A percentile compares a stretch with the other conserved stretches of the same genome.
Conservation (phyloP, 2,329 filamentous ascomycete species). For the Westerdykella sp. region DNA sequence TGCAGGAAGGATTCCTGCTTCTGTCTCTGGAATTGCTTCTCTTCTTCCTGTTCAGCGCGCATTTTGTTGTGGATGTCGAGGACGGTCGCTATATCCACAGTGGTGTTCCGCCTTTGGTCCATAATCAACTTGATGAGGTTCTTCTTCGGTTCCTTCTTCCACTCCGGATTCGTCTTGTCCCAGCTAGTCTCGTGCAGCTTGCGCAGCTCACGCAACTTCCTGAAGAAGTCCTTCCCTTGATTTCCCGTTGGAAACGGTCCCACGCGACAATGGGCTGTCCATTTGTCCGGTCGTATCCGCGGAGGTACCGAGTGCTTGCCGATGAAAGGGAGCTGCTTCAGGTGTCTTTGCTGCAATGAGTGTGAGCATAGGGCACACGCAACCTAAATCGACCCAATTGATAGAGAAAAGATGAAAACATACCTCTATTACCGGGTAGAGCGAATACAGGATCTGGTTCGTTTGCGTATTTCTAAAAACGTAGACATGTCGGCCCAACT, state of each 20-base stretch:
- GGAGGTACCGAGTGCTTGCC: constrained; percentile 59
- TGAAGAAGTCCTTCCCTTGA: constrained; percentile 50
- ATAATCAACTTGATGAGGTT: constrained; percentile 51
- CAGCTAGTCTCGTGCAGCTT: constrained; percentile 52
- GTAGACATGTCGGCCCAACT: constrained; percentile 56
- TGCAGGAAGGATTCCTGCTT: constrained; percentile 7
- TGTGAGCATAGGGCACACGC: neutral
- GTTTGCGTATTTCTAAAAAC: constrained; percentile 56
- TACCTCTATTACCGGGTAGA: constrained; percentile 52
- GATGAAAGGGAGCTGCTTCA: constrained; percentile 55
- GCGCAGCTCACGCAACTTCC: constrained; percentile 55
- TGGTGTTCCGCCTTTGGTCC: constrained; percentile 58
- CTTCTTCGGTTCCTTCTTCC: constrained; percentile 43
- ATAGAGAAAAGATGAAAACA: constrained; percentile 9
- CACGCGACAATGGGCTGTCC: constrained; percentile 55
- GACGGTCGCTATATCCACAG: constrained; percentile 56
- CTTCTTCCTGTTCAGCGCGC: constrained; percentile 14
- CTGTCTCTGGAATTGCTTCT: constrained; percentile 13
- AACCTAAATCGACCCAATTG: neutral
- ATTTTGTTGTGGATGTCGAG: constrained; percentile 44
- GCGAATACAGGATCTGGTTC: constrained; percentile 59
- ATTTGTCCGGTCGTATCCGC: constrained; percentile 55
- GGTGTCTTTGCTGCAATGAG: constrained; percentile 41
- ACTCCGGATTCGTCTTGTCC: constrained; percentile 38
- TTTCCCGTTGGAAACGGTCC: constrained; percentile 45